phyloP scores from a whole-genome alignment of 805 yeast genomes.

The Yarrowia phangngaensis region DNA sequence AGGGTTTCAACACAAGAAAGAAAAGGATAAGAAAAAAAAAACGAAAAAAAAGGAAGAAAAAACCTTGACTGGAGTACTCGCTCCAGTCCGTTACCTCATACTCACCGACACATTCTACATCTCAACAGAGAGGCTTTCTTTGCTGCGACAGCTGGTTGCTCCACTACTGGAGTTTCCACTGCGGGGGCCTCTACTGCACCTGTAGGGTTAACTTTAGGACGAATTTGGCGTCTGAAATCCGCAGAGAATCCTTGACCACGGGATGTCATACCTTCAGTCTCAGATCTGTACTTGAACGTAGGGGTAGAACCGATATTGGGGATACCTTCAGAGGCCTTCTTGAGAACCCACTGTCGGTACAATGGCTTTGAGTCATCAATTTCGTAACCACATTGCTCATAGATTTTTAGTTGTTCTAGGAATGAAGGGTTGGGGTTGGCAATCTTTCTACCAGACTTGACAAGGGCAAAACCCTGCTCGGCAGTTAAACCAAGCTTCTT shows the following conservation, averaged over 20 bases:
- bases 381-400: conserved; percentile 45
- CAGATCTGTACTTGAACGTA: conserved; percentile 40
- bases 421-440: conserved; percentile 75
- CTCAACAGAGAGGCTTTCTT: conserved; percentile 8
- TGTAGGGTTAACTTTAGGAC: conserved; percentile 9
- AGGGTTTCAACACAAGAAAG: neutral
- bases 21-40: neutral
- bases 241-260: conserved; percentile 23
- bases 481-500: conserved; percentile 57
- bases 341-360: conserved; percentile 44
- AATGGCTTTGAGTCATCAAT: conserved; percentile 36
- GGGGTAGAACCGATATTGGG: conserved; percentile 34
- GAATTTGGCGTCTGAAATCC: conserved; percentile 16
- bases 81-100: neutral
- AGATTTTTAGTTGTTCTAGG: conserved; percentile 64
- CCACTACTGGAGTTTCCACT: neutral
- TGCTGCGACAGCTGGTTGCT: conserved; percentile 1
- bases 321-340: conserved; percentile 34
- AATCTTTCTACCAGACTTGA: conserved; percentile 49
- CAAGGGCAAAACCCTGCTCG: conserved; percentile 67
- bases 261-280: conserved; percentile 14
- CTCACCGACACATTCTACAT: conserved; percentile 27
- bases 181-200: neutral
- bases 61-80: neutral
- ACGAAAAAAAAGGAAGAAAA: neutral